Conservation (phyloP, 2,329 filamentous ascomycete species). For the Neonectria neomacrospora region DNA sequence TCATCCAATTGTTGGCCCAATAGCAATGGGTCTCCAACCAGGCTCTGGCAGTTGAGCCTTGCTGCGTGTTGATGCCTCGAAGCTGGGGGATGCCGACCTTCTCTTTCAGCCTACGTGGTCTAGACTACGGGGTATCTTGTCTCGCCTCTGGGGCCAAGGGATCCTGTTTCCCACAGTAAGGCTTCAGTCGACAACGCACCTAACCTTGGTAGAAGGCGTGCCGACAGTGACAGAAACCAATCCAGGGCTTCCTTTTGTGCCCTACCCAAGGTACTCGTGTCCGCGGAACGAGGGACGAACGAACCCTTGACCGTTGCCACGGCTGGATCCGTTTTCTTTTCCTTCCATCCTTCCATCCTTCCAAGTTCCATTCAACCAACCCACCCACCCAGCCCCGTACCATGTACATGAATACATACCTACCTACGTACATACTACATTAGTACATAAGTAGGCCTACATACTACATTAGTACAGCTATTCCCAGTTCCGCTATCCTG, state of each 20-base stretch:
- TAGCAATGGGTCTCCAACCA: constrained; percentile 8
- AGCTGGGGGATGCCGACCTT: constrained; percentile 24
- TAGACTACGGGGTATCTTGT: background rate
- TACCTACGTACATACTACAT: too few species aligned
- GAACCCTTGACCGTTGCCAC: background rate
- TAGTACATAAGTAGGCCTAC: too few species aligned
- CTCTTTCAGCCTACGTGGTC: constrained; percentile 16
- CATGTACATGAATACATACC: background rate
- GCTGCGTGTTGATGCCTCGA: background rate
- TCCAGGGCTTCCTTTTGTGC: background rate
- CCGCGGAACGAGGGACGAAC: background rate
- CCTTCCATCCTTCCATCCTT: constrained; percentile 5
- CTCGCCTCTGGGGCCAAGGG: constrained; percentile 6
- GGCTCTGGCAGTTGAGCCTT: constrained; percentile 7
- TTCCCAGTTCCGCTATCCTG: constrained; percentile 6
- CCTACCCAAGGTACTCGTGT: too few species aligned
- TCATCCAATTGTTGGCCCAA: constrained; percentile 11
- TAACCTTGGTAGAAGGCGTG: background rate
- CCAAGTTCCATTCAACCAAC: background rate
- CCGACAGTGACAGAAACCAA: background rate
- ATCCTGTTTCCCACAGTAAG: background rate
- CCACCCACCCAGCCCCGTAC: background rate
- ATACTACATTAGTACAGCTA: too few species aligned
- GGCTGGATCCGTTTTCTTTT: background rate
- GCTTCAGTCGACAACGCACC: background rate